Evolutionary conservation across 805 yeast genomes (phyloP).

Genomic region (Candida coleopterorum): DNA sequence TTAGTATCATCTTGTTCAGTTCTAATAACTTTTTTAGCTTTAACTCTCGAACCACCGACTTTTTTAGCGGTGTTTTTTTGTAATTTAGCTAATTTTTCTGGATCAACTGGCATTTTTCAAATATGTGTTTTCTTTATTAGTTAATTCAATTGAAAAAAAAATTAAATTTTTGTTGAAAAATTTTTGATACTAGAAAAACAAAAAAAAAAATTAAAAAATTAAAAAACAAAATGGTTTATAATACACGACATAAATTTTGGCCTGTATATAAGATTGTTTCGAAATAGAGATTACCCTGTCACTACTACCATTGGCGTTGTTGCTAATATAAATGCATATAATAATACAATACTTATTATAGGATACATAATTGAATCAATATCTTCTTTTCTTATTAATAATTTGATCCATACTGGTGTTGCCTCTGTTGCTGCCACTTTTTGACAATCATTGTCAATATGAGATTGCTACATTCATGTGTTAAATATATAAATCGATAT

Average conservation of each 20-base stretch:
- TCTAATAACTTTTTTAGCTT: conserved; percentile 72
- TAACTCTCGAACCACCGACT: conserved; percentile 86
- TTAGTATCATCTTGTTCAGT: conserved; percentile 86
- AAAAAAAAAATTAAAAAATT: neutral
- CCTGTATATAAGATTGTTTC: conserved; percentile 1
- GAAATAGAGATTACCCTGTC: neutral
- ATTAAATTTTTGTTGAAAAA: conserved; percentile 7
- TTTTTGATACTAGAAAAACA: conserved; percentile 3
- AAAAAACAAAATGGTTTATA: no score
- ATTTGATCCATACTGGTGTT: no score
- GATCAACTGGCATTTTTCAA: conserved; percentile 74
- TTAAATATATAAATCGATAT: conserved; percentile 14
- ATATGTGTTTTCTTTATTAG: no score
- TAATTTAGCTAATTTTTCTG: conserved; percentile 89
- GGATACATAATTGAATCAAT: no score
- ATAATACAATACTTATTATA: no score
- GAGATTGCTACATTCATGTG: conserved; percentile 12
- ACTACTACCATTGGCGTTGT: neutral
- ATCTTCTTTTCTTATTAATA: no score
- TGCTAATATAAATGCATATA: no score
- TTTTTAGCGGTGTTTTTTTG: conserved; percentile 77
- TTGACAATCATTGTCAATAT: no score
- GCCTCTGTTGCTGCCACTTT: neutral
- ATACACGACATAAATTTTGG: no score
- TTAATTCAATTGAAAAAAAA: conserved; percentile 2